phyloP scores from a whole-genome alignment of 345 rosid genomes.

The Murraya paniculata region DNA sequence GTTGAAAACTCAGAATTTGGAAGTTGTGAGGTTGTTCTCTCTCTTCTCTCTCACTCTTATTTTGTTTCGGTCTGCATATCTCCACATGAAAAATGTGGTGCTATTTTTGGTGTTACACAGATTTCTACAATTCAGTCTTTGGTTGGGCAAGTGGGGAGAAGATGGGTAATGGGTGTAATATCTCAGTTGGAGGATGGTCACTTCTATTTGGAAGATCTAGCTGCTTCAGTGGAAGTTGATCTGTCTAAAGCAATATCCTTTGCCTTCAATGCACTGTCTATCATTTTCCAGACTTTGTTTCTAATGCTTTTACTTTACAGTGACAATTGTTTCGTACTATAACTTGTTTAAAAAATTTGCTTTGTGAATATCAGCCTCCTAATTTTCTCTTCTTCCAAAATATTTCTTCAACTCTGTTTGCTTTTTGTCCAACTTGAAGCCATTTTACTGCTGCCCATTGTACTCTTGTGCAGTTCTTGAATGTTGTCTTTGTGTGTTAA shows the following conservation, averaged over 20 bases:
- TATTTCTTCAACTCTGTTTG: neutral
- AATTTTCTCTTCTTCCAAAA: neutral
- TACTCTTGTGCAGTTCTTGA: neutral
- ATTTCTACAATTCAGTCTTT: slow-evolving; percentile 83
- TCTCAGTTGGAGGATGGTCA: slow-evolving; percentile 98
- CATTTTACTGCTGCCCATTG: neutral
- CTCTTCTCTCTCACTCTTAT: neutral
- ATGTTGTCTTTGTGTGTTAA: neutral
- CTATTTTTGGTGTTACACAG: slow-evolving; percentile 35
- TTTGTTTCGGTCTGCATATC: neutral
- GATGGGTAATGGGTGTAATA: slow-evolving; percentile 95
- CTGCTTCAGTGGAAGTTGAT: slow-evolving; percentile 89
- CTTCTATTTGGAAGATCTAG: slow-evolving; percentile 86
- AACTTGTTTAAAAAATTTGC: neutral
- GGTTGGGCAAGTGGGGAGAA: slow-evolving; percentile 66
- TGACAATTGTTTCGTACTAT: neutral
- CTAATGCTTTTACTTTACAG: neutral
- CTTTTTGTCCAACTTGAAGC: neutral
- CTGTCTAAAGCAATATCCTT: slow-evolving; percentile 96
- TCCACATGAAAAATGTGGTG: slow-evolving; percentile 4
- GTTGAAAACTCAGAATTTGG: slow-evolving; percentile 53
- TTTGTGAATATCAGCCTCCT: neutral
- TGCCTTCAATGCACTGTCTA: neutral
- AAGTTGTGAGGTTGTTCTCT: slow-evolving; percentile 62
- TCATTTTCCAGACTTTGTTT: neutral